These are phyloP conservation scores for Alternaria hordeiaustralica DNA, from an alignment of 2,329 filamentous ascomycete species.

Conservation along the genomic window DNA sequence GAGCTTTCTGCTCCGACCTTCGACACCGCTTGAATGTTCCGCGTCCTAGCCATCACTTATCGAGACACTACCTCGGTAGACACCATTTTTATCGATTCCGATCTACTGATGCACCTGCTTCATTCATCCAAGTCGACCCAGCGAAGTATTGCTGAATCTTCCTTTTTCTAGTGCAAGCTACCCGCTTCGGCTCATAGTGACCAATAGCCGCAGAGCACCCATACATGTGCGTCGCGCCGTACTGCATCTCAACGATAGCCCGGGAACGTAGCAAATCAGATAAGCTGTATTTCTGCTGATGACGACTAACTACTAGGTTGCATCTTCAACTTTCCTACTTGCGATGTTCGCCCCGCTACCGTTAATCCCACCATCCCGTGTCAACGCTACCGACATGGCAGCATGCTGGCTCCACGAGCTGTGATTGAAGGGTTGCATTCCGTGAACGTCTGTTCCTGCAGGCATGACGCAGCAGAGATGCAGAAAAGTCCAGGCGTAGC, in stretches of 20 bases:
- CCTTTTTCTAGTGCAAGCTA: not conserved
- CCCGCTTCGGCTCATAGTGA: not conserved
- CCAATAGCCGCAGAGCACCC: slow-evolving; percentile 9
- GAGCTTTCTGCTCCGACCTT: not conserved
- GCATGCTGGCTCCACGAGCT: slow-evolving; percentile 22
- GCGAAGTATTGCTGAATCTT: slow-evolving; percentile 7
- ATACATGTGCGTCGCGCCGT: slow-evolving; percentile 12
- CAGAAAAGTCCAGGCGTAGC: slow-evolving; percentile 5
- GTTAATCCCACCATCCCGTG: slow-evolving; percentile 2
- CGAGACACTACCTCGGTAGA: slow-evolving; percentile 35
- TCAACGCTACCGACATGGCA: slow-evolving; percentile 9
- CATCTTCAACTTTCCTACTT: slow-evolving; percentile 5
- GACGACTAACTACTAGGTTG: slow-evolving; percentile 1
- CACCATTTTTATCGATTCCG: slow-evolving; percentile 49
- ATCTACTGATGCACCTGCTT: slow-evolving; percentile 8
- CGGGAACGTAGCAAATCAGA: slow-evolving; percentile 9
- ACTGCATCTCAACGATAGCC: not conserved
- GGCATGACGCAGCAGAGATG: slow-evolving; percentile 26
- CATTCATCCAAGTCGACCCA: slow-evolving; percentile 1
- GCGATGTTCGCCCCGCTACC: slow-evolving; percentile 3
- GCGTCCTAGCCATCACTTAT: not conserved
- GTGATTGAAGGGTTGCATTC: slow-evolving; percentile 25
- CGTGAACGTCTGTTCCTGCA: slow-evolving; percentile 23
- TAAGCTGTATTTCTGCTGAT: slow-evolving; percentile 7
- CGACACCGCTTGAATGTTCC: not conserved